Evolutionary conservation across 2,329 filamentous ascomycete genomes (phyloP), one percentile per base, ranked within the genome.

Genomic region (Trichoderma gracile): DNA sequence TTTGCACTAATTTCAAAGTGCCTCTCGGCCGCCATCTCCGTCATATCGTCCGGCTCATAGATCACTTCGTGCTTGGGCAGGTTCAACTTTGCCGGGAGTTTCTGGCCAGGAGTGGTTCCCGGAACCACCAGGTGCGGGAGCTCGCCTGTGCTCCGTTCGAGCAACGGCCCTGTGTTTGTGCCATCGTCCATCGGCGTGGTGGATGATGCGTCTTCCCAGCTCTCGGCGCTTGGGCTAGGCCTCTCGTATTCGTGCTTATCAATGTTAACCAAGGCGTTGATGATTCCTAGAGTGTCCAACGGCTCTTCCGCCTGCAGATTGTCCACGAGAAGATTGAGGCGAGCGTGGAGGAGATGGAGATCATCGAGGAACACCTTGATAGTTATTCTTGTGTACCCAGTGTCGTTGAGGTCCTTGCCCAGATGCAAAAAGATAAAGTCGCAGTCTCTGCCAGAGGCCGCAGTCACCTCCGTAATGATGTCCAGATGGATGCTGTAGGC

Each of bases 341-440:
- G 88, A 53, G 88, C 85, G 72, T 97, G 91, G 5, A 99, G 83
- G 6, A 98, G 82, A 67, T 86, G 86, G 49, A 97, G 81, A 25
- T 95, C 90, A 70, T 98, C 94, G 25, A 99, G 81, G 79, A 97
- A 99, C 0, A 92, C 91, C 79, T 97, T 98, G 73, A 99, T 86
- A 0, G 91, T 94, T 65, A 98, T 86, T 59, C 92, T 84, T 3
- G 88, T 88, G 54, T 88, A 88, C 14, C 85, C 87, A 49, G 83
- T 85, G 65, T 86, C 85, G 62, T 84, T 84, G 49, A 80, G 80
- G 55, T 88, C 83, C 71, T 89, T 88, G 60, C 80, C 80, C 5
- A 87, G 83, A 72, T 97, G 93, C 45, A 99, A 78, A 74, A 93
- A 96, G 33, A 98, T 84, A 74, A 93, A 96, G 77, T 99, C 95